These are phyloP conservation scores for Prunus padus DNA, from an alignment of 306 rosid species.

Conservation along the genomic window DNA sequence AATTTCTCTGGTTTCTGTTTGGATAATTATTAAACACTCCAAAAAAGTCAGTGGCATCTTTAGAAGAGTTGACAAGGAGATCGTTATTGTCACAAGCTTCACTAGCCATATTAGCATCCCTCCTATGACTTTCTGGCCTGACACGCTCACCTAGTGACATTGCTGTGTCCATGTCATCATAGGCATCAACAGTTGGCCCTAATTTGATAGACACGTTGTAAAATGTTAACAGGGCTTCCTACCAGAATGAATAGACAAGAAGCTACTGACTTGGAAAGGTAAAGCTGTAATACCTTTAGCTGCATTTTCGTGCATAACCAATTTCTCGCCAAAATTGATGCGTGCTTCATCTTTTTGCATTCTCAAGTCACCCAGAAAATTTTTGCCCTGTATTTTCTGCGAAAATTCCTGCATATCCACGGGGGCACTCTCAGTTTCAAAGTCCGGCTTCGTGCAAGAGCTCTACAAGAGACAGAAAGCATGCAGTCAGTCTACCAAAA, in stretches of 20 bases:
- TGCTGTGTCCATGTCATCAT: conserved; percentile 40
- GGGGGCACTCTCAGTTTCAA: conserved; percentile 63
- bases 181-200: conserved; percentile 44
- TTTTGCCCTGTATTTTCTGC: conserved; percentile 36
- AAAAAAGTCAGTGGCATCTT: conserved; percentile 66
- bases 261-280: conserved; percentile 6
- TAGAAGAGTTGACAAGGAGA: conserved; percentile 48
- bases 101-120: conserved; percentile 36
- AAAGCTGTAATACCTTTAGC: conserved; percentile 51
- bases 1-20: conserved; percentile 36
- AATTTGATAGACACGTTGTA: conserved; percentile 13
- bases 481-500: conserved; percentile 31
- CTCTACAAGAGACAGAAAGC: conserved; percentile 68
- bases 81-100: conserved; percentile 59
- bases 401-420: conserved; percentile 50
- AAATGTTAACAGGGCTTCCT: conserved; percentile 29
- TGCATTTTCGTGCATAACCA: conserved; percentile 37
- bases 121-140: conserved; percentile 39
- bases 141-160: conserved; percentile 39
- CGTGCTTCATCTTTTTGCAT: conserved; percentile 43
- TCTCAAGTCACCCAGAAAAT: conserved; percentile 41
- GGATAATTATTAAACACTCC: conserved; percentile 52
- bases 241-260: conserved; percentile 12
- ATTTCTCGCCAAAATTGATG: conserved; percentile 36
- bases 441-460: conserved; percentile 86